These are phyloP conservation scores for Pisolithus orientalis DNA, from an alignment of 768 basidiomycete genomes.

Conservation along the genomic window DNA sequence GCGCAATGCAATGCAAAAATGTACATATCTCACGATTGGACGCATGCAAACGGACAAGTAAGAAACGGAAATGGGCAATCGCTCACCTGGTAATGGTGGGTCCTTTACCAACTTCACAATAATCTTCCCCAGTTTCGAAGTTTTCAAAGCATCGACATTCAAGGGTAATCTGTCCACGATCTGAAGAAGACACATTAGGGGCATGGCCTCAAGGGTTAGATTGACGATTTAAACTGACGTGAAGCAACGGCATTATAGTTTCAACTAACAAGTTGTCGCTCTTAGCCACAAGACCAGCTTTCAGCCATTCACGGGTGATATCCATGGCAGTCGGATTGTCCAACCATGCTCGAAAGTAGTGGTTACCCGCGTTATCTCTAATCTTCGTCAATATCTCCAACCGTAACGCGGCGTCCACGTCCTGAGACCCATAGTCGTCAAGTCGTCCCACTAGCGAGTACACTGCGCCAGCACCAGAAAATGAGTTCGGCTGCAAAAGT, in stretches of 20 bases:
- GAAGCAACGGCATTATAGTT: slow-evolving; percentile 81
- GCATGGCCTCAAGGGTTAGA: slow-evolving; percentile 1
- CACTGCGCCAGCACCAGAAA: slow-evolving; percentile 68
- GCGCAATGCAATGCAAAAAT: slow-evolving; percentile 16
- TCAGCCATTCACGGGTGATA: slow-evolving; percentile 77
- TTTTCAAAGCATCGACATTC: slow-evolving; percentile 58
- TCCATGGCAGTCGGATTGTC: slow-evolving; percentile 73
- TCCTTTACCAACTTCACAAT: slow-evolving; percentile 74
- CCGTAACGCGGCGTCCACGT: slow-evolving; percentile 60
- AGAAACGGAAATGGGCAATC: slow-evolving; percentile 7
- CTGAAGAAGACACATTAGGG: slow-evolving; percentile 28
- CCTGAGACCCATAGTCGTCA: slow-evolving; percentile 51
- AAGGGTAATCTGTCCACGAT: slow-evolving; percentile 82
- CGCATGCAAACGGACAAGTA: slow-evolving; percentile 10
- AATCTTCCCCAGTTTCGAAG: slow-evolving; percentile 75
- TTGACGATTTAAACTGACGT: slow-evolving; percentile 49
- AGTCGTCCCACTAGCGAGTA: slow-evolving; percentile 52
- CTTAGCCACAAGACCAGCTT: slow-evolving; percentile 55
- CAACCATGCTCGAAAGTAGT: slow-evolving; percentile 83
- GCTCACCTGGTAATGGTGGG: slow-evolving; percentile 76
- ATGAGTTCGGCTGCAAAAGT: slow-evolving; percentile 49
- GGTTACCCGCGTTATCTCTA: slow-evolving; percentile 77
- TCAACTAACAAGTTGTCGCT: slow-evolving; percentile 52
- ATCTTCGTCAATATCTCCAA: slow-evolving; percentile 76
- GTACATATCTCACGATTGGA: slow-evolving; percentile 26